phyloP scores from a whole-genome alignment of 352 stramenopile genomes.

The Pythium brachiatum region DNA sequence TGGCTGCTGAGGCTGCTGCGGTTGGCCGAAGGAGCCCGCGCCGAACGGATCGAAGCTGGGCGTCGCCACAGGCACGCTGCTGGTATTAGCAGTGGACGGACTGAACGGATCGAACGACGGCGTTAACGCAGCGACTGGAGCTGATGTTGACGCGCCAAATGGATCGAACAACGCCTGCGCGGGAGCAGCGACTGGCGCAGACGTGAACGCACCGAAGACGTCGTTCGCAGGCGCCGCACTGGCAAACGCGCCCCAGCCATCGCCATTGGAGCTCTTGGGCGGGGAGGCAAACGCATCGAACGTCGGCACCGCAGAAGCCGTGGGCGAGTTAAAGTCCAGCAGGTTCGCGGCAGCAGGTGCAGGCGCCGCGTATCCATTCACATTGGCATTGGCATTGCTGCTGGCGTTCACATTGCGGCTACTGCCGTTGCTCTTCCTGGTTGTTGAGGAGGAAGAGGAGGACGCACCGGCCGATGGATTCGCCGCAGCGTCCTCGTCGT shows the following conservation, averaged over 20 bases:
- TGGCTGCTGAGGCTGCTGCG: constrained; percentile 22
- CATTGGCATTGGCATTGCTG: background rate
- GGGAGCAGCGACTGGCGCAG: constrained; percentile 11
- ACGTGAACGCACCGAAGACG: constrained; percentile 45
- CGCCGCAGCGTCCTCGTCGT: constrained; percentile 41
- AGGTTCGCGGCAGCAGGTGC: constrained; percentile 36
- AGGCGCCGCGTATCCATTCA: background rate
- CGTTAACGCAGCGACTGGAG: constrained; percentile 17
- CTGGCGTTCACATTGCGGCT: constrained; percentile 7
- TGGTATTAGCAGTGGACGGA: constrained; percentile 2
- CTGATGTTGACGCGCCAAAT: constrained; percentile 24
- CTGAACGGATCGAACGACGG: constrained; percentile 39
- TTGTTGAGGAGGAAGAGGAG: background rate
- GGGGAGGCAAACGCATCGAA: constrained; percentile 49
- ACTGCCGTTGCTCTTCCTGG: background rate
- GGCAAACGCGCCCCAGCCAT: constrained; percentile 34
- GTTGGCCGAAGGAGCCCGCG: constrained; percentile 19
- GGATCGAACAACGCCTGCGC: constrained; percentile 17
- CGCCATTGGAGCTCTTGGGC: constrained; percentile 12
- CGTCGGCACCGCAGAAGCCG: constrained; percentile 4
- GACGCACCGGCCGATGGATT: background rate
- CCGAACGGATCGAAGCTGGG: constrained; percentile 11
- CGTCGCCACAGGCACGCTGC: constrained; percentile 5
- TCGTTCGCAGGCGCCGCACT: constrained; percentile 34
- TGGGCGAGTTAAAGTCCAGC: constrained; percentile 53